Evolutionary conservation across 495 filamentous ascomycete genomes (phyloP).

Genomic region (Hyaloscypha hepaticicola): DNA sequence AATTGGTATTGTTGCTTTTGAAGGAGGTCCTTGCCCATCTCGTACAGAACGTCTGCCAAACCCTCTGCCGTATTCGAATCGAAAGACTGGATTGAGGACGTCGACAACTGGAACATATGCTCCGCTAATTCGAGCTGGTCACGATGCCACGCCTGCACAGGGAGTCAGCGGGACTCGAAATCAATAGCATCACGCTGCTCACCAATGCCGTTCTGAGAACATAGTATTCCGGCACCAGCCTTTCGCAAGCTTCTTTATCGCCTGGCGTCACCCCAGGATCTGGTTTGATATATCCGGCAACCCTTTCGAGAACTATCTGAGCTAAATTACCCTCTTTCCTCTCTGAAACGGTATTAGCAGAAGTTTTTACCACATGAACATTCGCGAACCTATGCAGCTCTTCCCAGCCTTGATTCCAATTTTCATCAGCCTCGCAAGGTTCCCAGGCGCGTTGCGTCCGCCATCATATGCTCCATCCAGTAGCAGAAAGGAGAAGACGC

Average conservation of each 20-base stretch:
- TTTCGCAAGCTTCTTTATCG: slow-evolving; percentile 29
- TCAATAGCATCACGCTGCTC: slow-evolving; percentile 25
- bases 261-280: slow-evolving; percentile 35
- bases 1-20: slow-evolving; percentile 48
- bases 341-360: slow-evolving; percentile 29
- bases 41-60: slow-evolving; percentile 70
- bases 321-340: slow-evolving; percentile 52
- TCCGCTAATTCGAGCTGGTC: slow-evolving; percentile 72
- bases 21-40: slow-evolving; percentile 65
- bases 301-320: slow-evolving; percentile 58
- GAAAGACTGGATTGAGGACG: slow-evolving; percentile 37
- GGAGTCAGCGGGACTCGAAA: background rate
- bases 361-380: background rate
- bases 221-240: slow-evolving; percentile 64
- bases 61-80: slow-evolving; percentile 56
- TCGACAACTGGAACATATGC: slow-evolving; percentile 65
- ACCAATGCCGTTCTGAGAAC: slow-evolving; percentile 68
- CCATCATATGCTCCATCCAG: slow-evolving; percentile 58
- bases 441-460: slow-evolving; percentile 34
- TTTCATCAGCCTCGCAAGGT: slow-evolving; percentile 59
- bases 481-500: slow-evolving; percentile 68
- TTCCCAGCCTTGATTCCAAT: slow-evolving; percentile 65
- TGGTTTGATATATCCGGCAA: slow-evolving; percentile 54
- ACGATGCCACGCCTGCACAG: slow-evolving; percentile 67
- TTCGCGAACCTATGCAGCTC: slow-evolving; percentile 59